phyloP scores from a whole-genome alignment of 179 eudicot genomes.

The Heliamphora pulchella region DNA sequence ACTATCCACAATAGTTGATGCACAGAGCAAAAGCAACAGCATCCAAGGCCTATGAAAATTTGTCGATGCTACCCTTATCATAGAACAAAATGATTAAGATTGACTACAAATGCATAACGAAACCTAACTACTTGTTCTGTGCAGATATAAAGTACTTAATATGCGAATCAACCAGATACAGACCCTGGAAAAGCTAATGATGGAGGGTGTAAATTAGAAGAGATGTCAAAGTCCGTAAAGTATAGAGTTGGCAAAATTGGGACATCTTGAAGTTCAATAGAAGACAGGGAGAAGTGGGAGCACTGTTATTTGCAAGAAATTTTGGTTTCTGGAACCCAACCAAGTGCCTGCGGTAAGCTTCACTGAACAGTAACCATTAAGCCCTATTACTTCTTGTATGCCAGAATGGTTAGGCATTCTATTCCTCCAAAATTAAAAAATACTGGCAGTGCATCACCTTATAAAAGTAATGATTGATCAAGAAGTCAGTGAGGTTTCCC shows the following conservation, averaged over 20 bases:
- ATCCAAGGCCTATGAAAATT: conserved; percentile 5
- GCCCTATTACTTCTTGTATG: not conserved
- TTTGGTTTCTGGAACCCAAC: not conserved
- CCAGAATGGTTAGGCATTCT: not conserved
- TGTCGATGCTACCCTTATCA: not conserved
- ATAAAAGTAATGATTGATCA: not conserved
- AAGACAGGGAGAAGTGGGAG: not conserved
- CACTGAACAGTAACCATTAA: not conserved
- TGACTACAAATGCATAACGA: not conserved
- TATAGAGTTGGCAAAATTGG: not conserved
- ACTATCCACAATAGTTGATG: not conserved
- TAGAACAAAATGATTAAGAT: not conserved
- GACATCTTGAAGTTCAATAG: conserved; percentile 8
- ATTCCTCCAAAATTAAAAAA: not conserved
- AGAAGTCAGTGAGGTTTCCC: conserved; percentile 3
- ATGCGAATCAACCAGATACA: conserved; percentile 2
- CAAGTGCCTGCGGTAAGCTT: not conserved
- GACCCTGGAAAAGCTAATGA: not conserved
- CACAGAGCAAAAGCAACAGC: conserved; percentile 1
- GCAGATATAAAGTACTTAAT: not conserved
- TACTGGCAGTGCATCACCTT: not conserved
- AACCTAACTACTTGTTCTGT: not conserved
- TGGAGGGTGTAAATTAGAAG: not conserved
- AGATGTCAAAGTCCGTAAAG: not conserved
- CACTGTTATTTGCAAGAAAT: not conserved